Evolutionary conservation across 2,329 filamentous ascomycete species (phyloP).

Genomic region (Pseudocercospora musae): DNA sequence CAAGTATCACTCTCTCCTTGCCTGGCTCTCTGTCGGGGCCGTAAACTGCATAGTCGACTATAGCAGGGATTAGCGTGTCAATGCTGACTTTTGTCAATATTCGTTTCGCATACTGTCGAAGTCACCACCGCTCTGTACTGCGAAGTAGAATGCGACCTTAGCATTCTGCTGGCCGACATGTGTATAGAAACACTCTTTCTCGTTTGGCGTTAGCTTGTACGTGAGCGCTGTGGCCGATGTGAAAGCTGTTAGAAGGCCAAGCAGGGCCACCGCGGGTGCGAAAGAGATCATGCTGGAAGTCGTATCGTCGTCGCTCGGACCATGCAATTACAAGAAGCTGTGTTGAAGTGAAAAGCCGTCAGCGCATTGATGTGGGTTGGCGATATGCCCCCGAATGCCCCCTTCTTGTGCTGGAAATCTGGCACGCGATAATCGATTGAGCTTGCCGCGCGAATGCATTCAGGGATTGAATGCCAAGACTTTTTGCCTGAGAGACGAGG

Average conservation of each 20-base stretch:
- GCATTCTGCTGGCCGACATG: constrained; percentile 71
- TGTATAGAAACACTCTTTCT: constrained; percentile 94
- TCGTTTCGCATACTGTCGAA: constrained; percentile 61
- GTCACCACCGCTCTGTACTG: constrained; percentile 96
- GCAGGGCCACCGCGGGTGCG: constrained; percentile 28
- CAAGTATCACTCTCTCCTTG: constrained; percentile 70
- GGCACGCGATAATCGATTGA: not conserved
- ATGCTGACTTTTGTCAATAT: not conserved
- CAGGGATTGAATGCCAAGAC: not conserved
- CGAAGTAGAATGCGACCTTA: constrained; percentile 98
- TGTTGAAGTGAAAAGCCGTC: not conserved
- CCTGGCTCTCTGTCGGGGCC: constrained; percentile 59
- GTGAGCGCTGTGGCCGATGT: constrained; percentile 87
- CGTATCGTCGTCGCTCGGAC: not conserved
- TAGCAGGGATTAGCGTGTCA: constrained; percentile 11
- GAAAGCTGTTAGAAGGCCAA: constrained; percentile 67
- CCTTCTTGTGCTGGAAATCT: constrained; percentile 1
- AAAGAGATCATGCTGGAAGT: constrained; percentile 27
- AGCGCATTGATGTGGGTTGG: not conserved
- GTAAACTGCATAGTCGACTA: constrained; percentile 80
- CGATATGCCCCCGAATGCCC: not conserved
- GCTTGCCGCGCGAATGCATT: not conserved
- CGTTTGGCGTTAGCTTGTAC: constrained; percentile 84
- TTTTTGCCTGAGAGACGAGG: not conserved
- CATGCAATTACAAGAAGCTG: not conserved